Conservation (phyloP, 352 stramenopile genomes). For the Phytophthora pseudosyringae region DNA sequence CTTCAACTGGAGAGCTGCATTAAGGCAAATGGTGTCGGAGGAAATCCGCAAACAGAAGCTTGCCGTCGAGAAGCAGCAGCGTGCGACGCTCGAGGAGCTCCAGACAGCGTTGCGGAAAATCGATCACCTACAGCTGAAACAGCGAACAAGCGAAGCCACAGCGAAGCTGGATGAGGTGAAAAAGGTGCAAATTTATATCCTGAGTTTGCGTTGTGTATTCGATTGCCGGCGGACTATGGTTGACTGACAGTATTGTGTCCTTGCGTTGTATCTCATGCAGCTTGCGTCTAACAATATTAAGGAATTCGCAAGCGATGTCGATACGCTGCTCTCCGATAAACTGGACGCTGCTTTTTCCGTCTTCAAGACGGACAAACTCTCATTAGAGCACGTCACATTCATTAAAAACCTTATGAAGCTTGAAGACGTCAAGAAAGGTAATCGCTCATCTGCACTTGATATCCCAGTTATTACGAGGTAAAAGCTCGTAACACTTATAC, state of each 20-base stretch:
- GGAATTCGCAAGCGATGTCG: constrained; percentile 56
- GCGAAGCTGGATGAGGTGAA: constrained; percentile 64
- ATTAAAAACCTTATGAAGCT: constrained; percentile 64
- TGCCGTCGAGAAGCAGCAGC: constrained; percentile 50
- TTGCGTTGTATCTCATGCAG: constrained; percentile 18
- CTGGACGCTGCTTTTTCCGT: constrained; percentile 57
- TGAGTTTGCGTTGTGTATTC: not conserved
- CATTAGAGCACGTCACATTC: constrained; percentile 55
- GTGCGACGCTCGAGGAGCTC: constrained; percentile 56
- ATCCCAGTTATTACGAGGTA: not conserved
- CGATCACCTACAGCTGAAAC: constrained; percentile 49
- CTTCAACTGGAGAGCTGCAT: constrained; percentile 71
- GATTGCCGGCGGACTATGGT: not conserved
- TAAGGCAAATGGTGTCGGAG: constrained; percentile 65
- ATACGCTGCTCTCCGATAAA: constrained; percentile 56
- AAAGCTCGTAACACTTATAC: constrained; percentile 1
- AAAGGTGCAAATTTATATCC: constrained; percentile 22
- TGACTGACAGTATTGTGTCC: not conserved
- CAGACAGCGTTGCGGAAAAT: constrained; percentile 48
- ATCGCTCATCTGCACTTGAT: not conserved
- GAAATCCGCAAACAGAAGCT: constrained; percentile 67
- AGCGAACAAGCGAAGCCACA: constrained; percentile 50
- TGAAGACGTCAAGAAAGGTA: constrained; percentile 52
- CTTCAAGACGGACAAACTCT: constrained; percentile 66
- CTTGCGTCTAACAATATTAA: constrained; percentile 58